Conservation (phyloP, 2,329 filamentous ascomycete species). For the Ascosphaera aggregata region DNA sequence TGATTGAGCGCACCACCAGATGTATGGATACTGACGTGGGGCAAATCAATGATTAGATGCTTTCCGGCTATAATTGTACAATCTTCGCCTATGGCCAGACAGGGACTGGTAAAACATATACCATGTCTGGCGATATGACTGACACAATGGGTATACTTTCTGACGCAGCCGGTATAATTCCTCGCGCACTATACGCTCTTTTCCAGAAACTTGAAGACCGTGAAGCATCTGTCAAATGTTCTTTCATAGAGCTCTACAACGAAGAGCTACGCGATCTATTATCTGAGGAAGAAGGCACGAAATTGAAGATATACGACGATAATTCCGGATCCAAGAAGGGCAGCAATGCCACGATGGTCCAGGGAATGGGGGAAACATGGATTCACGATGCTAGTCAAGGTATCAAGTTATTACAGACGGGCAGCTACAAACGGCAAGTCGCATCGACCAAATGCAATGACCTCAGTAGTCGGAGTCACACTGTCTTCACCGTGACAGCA, state of each 20-base stretch:
- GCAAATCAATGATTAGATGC: constrained; percentile 42
- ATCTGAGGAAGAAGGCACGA: constrained; percentile 54
- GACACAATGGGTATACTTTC: constrained; percentile 67
- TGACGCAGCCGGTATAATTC: constrained; percentile 86
- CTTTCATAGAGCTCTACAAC: constrained; percentile 97
- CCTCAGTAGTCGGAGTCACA: constrained; percentile 88
- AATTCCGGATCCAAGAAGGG: constrained; percentile 48
- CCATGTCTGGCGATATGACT: constrained; percentile 95
- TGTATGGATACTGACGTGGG: too few relatives aligned
- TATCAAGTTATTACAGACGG: constrained; percentile 68
- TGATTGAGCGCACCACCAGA: too few relatives aligned
- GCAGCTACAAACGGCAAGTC: constrained; percentile 89
- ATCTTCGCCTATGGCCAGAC: constrained; percentile 98
- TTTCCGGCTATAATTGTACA: constrained; percentile 89
- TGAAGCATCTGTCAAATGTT: constrained; percentile 87
- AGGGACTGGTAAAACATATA: constrained; percentile 95
- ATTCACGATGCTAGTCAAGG: constrained; percentile 69
- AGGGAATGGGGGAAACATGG: constrained; percentile 93
- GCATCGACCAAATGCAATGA: constrained; percentile 99
- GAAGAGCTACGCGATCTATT: constrained; percentile 86
- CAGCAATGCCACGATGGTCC: constrained; percentile 59
- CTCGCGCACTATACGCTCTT: constrained; percentile 64
- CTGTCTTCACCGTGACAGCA: constrained; percentile 87
- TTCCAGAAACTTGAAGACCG: constrained; percentile 66
- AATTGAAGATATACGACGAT: constrained; percentile 92